These are phyloP conservation scores for Acarospora socialis DNA, from an alignment of 2,329 filamentous ascomycete species.

Conservation along the genomic window DNA sequence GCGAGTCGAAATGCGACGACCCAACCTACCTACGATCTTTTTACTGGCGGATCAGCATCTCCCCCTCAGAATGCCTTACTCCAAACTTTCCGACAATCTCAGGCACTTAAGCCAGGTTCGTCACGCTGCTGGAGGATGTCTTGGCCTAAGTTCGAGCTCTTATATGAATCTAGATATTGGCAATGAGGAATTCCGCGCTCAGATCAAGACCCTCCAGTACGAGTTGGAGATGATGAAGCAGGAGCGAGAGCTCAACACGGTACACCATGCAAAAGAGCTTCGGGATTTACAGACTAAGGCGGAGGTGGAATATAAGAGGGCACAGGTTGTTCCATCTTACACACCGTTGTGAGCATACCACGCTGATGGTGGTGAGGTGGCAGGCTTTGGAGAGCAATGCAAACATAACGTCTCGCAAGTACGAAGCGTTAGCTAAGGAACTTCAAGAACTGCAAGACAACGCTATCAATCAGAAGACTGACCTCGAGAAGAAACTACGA, in stretches of 20 bases:
- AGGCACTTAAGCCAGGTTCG: conserved; percentile 26
- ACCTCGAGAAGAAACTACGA: conserved; percentile 41
- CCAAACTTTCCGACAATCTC: conserved; percentile 24
- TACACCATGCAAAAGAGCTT: conserved; percentile 72
- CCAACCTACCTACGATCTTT: conserved; percentile 45
- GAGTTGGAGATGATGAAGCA: conserved; percentile 76
- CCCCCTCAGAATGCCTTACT: conserved; percentile 21
- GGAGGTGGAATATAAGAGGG: conserved; percentile 69
- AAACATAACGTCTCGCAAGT: conserved; percentile 38
- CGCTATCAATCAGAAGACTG: conserved; percentile 39
- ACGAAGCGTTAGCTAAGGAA: conserved; percentile 40
- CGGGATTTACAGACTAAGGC: conserved; percentile 65
- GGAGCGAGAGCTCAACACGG: conserved; percentile 64
- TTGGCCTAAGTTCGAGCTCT: too few species aligned
- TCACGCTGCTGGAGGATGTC: background rate
- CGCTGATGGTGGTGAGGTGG: background rate
- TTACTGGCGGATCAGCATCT: conserved; percentile 39
- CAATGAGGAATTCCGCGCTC: conserved; percentile 73
- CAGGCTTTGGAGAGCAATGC: conserved; percentile 38
- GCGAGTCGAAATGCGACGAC: conserved; percentile 28
- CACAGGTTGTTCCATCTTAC: conserved; percentile 30
- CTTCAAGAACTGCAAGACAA: conserved; percentile 40
- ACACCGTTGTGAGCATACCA: conserved; percentile 4
- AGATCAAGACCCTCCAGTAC: conserved; percentile 77
- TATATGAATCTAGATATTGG: conserved; percentile 22